phyloP scores from a whole-genome alignment of 306 rosid genomes.

The Inga oerstediana region DNA sequence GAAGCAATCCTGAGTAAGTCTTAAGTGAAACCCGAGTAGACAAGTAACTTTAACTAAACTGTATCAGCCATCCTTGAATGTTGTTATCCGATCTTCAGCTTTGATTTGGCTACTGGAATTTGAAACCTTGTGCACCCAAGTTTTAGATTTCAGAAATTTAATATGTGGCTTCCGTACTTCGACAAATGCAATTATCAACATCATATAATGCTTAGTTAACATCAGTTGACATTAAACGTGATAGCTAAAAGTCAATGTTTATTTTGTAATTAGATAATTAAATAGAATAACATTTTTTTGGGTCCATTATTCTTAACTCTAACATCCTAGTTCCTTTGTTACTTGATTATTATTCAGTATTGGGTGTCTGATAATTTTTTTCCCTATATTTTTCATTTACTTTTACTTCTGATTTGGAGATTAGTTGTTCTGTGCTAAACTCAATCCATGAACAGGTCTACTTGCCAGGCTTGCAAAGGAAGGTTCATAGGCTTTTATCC shows the following conservation, averaged over 20 bases:
- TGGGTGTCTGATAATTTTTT: neutral
- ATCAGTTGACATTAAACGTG: neutral
- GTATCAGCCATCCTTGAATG: neutral
- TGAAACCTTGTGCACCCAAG: neutral
- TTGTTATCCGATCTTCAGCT: neutral
- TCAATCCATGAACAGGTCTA: conserved; percentile 37
- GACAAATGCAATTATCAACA: neutral
- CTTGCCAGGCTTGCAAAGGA: conserved; percentile 37
- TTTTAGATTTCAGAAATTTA: neutral
- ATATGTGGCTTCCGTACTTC: neutral
- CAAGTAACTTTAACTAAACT: neutral
- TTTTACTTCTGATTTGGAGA: conserved; percentile 3
- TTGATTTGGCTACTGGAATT: neutral
- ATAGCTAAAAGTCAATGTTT: neutral
- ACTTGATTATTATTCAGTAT: conserved; percentile 7
- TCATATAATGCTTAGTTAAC: neutral
- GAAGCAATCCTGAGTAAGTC: no score
- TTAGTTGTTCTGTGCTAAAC: conserved; percentile 16
- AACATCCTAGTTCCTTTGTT: neutral
- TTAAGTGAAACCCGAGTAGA: no score
- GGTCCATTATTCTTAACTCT: neutral
- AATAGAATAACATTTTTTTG: neutral
- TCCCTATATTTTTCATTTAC: neutral
- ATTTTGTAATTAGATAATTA: neutral
- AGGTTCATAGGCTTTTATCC: conserved; percentile 35